A percentile compares a stretch with the other conserved stretches of the same genome.
Evolutionary conservation across 139 green algal genomes (phyloP).

Genomic region (Chlorella sp.): DNA sequence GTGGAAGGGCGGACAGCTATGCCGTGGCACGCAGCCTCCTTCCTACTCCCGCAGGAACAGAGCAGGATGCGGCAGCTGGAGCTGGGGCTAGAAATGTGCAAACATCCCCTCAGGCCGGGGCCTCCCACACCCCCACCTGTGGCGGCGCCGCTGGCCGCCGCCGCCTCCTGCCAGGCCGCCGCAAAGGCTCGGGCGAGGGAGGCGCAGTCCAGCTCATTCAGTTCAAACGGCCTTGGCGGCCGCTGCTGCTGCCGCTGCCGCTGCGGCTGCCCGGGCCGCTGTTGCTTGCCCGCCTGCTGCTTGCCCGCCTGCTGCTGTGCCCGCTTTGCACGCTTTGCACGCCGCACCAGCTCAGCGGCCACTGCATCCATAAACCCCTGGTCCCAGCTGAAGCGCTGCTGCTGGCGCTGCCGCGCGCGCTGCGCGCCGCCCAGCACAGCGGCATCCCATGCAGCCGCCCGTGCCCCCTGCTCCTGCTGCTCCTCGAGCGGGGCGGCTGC

Average conservation of each 20-base stretch:
- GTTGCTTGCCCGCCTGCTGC: neutral
- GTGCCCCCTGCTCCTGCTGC: neutral
- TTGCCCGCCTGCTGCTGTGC: neutral
- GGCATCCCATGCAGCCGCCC: neutral
- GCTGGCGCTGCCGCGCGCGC: neutral
- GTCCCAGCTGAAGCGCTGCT: slow-evolving; percentile 1
- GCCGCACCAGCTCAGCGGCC: slow-evolving; percentile 6
- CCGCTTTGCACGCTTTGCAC: neutral
- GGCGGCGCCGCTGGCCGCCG: neutral
- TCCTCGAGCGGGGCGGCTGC: neutral
- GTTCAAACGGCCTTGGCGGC: neutral
- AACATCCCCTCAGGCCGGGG: no score
- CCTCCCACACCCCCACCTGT: no score
- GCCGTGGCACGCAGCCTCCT: no score
- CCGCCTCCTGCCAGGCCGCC: neutral
- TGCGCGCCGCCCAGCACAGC: no score
- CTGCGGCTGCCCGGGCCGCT: no score
- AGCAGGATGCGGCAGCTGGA: no score
- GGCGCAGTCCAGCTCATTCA: neutral
- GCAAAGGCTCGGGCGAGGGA: neutral
- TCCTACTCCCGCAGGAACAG: no score
- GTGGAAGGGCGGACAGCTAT: no score
- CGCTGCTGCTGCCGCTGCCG: neutral
- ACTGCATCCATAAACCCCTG: slow-evolving; percentile 2
- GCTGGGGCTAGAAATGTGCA: no score